Evolutionary conservation across 306 rosid genomes (phyloP).

Genomic region (Pterocarpus santalinus): DNA sequence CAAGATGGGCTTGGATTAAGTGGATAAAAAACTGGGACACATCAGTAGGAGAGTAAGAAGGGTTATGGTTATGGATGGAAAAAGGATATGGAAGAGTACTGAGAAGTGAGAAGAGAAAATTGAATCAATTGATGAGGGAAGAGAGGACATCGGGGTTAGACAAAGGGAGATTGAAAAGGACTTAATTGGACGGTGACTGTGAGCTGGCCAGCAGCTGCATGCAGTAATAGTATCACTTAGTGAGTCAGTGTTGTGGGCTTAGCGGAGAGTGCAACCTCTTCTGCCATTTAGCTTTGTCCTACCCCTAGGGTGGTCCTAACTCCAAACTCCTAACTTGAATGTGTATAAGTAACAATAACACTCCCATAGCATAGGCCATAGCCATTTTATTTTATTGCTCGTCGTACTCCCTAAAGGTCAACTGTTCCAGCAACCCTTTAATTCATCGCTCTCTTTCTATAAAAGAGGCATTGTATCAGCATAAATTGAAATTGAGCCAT

Average conservation of each 20-base stretch:
- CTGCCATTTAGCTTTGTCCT: slow-evolving; percentile 8
- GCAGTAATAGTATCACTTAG: background rate
- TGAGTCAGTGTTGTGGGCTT: background rate
- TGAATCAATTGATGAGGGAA: background rate
- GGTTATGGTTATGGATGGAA: background rate
- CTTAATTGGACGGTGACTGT: background rate
- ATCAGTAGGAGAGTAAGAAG: no score
- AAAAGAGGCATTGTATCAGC: no score
- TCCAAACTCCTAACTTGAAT: background rate
- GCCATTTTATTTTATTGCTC: background rate
- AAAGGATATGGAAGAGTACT: background rate
- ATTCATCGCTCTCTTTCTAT: background rate
- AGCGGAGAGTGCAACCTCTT: background rate
- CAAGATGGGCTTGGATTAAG: no score
- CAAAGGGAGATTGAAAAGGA: slow-evolving; percentile 8
- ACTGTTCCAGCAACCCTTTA: background rate
- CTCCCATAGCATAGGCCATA: background rate
- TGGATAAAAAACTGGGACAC: no score
- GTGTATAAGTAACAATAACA: background rate
- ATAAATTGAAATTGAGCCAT: background rate
- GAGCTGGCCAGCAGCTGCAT: background rate
- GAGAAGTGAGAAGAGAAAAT: background rate
- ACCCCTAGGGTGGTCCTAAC: slow-evolving; percentile 31
- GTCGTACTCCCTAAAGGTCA: background rate
- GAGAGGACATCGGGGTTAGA: background rate